These are phyloP conservation scores for Apium graveolens DNA, from an alignment of 129 eudicot species.

Conservation along the genomic window DNA sequence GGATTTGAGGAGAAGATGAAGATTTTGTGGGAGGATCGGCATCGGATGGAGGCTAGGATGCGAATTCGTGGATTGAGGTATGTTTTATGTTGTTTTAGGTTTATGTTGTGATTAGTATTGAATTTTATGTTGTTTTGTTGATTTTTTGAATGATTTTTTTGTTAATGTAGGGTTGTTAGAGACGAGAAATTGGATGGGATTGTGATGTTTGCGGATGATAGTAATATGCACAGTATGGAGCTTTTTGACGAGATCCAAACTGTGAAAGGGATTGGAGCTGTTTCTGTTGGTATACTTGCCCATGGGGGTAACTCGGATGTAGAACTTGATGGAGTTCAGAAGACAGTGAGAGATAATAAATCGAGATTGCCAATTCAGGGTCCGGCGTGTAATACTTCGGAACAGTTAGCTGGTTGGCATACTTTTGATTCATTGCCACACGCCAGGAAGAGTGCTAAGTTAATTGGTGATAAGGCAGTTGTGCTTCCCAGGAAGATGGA, in stretches of 20 bases:
- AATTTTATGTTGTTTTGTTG: conserved; percentile 13
- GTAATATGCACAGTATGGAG: conserved; percentile 91
- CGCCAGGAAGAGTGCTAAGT: conserved; percentile 52
- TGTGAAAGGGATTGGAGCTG: conserved; percentile 80
- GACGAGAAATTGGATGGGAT: conserved; percentile 77
- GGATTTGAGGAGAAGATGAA: conserved; percentile 77
- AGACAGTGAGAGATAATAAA: conserved; percentile 30
- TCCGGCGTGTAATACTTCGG: conserved; percentile 85
- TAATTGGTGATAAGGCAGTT: conserved; percentile 76
- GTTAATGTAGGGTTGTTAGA: conserved; percentile 54
- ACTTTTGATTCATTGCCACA: conserved; percentile 45
- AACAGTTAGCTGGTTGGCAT: conserved; percentile 80
- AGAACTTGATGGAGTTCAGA: conserved; percentile 29
- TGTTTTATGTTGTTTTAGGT: conserved; percentile 2
- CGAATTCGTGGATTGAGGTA: conserved; percentile 75
- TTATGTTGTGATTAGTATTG: not conserved
- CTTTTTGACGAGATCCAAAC: conserved; percentile 94
- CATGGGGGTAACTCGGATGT: conserved; percentile 56
- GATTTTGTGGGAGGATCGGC: conserved; percentile 72
- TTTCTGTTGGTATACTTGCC: conserved; percentile 85
- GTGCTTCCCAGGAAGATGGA: conserved; percentile 80
- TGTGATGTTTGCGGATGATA: conserved; percentile 91
- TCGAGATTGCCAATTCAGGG: conserved; percentile 71
- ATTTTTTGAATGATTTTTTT: conserved; percentile 2
- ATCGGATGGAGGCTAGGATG: conserved; percentile 67